Conservation (phyloP, 768 basidiomycete species). For the Gautieria morchelliformis region DNA sequence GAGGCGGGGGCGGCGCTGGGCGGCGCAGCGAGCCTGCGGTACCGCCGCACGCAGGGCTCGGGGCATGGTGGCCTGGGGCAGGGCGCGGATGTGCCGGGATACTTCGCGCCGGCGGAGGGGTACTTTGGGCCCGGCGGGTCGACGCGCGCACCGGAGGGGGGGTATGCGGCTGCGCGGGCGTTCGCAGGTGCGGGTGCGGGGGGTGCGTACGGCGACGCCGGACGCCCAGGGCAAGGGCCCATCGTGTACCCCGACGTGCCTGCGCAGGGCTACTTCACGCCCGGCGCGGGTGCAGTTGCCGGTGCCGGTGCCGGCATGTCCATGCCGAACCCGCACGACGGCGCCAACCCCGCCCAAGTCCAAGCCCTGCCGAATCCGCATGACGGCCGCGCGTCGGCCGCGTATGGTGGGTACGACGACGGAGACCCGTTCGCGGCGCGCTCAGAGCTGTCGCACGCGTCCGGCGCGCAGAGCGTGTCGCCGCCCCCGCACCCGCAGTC, state of each 20-base stretch:
- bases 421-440: background rate
- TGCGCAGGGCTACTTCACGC: background rate
- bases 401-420: background rate
- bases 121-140: constrained; percentile 2
- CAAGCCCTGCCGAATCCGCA: background rate
- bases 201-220: background rate
- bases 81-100: no score
- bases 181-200: constrained; percentile 13
- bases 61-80: background rate
- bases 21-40: background rate
- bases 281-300: background rate
- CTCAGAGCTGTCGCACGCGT: background rate
- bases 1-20: background rate
- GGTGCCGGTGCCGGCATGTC: no score
- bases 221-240: background rate
- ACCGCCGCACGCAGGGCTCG: background rate
- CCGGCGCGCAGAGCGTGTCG: background rate
- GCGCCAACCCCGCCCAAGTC: background rate
- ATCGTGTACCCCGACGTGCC: background rate
- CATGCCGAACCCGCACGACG: no score
- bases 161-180: constrained; percentile 14
- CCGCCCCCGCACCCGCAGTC: no score
- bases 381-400: background rate
- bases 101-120: no score
- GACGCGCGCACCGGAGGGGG: constrained; percentile 8